These are phyloP conservation scores for Suhomyces taliae DNA, from an alignment of 1,139 yeast species.

Conservation along the genomic window DNA sequence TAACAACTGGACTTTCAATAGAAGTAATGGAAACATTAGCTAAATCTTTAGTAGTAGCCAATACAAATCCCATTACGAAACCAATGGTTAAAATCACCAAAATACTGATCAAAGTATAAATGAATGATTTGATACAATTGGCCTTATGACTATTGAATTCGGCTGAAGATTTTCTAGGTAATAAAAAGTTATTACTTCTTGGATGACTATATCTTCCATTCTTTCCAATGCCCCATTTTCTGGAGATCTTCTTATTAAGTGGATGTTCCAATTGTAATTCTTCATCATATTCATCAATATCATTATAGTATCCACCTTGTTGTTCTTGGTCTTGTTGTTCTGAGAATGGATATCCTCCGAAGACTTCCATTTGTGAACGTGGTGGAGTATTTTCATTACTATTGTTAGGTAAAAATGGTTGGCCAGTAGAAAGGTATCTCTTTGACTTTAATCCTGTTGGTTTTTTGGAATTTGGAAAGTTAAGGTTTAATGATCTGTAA, in stretches of 20 bases:
- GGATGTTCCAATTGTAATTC: slow-evolving; percentile 17
- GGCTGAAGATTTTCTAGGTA: slow-evolving; percentile 26
- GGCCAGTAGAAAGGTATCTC: slow-evolving; percentile 40
- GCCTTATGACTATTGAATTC: slow-evolving; percentile 24
- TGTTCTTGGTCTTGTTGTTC: slow-evolving; percentile 33
- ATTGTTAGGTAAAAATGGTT: slow-evolving; percentile 15
- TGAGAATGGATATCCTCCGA: slow-evolving; percentile 58
- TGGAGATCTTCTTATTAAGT: slow-evolving; percentile 8
- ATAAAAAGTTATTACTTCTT: slow-evolving; percentile 24
- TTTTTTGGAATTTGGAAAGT: slow-evolving; percentile 27
- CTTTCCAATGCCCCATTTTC: slow-evolving; percentile 8
- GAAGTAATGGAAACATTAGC: slow-evolving; percentile 60
- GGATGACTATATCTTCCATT: slow-evolving; percentile 17
- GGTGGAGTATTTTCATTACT: slow-evolving; percentile 7
- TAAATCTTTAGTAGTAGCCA: slow-evolving; percentile 86
- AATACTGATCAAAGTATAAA: slow-evolving; percentile 58
- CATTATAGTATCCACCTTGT: slow-evolving; percentile 32
- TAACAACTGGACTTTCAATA: slow-evolving; percentile 71
- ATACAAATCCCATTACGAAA: slow-evolving; percentile 75
- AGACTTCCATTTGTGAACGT: slow-evolving; percentile 25
- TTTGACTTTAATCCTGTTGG: slow-evolving; percentile 29
- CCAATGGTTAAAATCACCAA: slow-evolving; percentile 63
- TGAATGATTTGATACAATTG: slow-evolving; percentile 48
- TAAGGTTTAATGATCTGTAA: slow-evolving; percentile 43
- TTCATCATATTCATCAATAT: slow-evolving; percentile 45